Base-by-base conservation (phyloP, 1,284 basidiomycete genomes). In the Mycocalia duriaeana region DNA sequence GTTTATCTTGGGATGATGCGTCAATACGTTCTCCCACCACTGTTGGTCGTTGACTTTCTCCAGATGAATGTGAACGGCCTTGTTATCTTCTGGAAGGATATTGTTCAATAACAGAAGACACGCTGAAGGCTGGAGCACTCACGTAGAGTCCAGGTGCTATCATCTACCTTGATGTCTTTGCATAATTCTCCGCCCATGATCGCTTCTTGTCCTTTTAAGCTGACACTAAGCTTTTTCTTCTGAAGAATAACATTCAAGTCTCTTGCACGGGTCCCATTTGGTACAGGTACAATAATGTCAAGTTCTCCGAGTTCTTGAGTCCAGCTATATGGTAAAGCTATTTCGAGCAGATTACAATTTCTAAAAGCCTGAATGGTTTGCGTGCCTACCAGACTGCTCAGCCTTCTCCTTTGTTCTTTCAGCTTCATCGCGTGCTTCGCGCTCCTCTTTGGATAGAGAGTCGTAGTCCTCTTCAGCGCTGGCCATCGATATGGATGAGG, bases 21-120 rank as follows among this genome's bases (percentile, higher is more conserved):
- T 89, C 50, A 99, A 73, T 51, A 99, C 89, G 63, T 98, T 94
- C 63, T 93, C 91, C 96, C 96, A 99, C 96, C 96, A 99, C 48
- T 90, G 82, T 66, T 87, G 81, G 57, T 85, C 70, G 67, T 93
- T 91, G 47, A 88, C 58, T 66, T 96, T 96, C 65, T 96, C 93
- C 28, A 96, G 77, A 60, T 93, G 89, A 47, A 95, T 76, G 25
- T 80, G 70, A 42, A 95, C 71, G 8, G 70, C 68, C 53, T 84
- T 72, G 52, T 84, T 82, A 63, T 95, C 93, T 73, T 93, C 92
- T 94, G 57, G 25, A 42, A 55, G 19, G n/a, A n/a, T 8, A 20
- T 16, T 8, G 23, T 43, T 26, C 42, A 49, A 8, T 26, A 50
- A n/a, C 14, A 25, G 11, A 19, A 43, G n/a, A n/a, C n/a, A n/a